Conservation (phyloP, 2,329 filamentous ascomycete species). For the Magnaporthales sp. region DNA sequence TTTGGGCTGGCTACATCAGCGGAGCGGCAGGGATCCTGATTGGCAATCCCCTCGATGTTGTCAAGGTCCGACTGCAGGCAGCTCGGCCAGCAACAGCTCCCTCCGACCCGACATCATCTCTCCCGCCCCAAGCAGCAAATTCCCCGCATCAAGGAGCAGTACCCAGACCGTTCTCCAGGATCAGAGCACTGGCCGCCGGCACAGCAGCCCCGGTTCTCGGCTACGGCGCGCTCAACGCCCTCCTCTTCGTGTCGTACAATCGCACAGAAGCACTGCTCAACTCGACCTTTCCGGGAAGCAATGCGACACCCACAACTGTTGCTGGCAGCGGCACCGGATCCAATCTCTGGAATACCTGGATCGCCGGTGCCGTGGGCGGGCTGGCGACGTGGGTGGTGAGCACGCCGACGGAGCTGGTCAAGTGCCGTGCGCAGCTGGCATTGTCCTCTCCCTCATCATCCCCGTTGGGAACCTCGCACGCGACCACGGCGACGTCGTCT, state of each 20-base stretch:
- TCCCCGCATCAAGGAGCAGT: slow-evolving; percentile 9
- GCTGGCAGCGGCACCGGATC: slow-evolving; percentile 20
- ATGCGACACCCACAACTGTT: not conserved
- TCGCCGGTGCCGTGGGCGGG: slow-evolving; percentile 73
- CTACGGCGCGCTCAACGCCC: slow-evolving; percentile 83
- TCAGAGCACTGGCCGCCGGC: slow-evolving; percentile 43
- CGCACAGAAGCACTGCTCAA: slow-evolving; percentile 61
- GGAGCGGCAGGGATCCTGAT: slow-evolving; percentile 81
- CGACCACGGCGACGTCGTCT: slow-evolving; percentile 33
- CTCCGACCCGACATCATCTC: slow-evolving; percentile 11
- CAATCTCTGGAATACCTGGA: slow-evolving; percentile 60
- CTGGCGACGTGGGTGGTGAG: slow-evolving; percentile 80
- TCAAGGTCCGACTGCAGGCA: slow-evolving; percentile 78
- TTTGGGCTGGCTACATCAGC: slow-evolving; percentile 87
- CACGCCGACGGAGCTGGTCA: slow-evolving; percentile 83
- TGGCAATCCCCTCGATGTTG: slow-evolving; percentile 64
- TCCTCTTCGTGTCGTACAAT: slow-evolving; percentile 88
- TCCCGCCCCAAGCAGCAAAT: slow-evolving; percentile 14
- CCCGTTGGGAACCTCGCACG: slow-evolving; percentile 6
- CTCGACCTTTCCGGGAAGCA: slow-evolving; percentile 10
- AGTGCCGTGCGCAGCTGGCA: slow-evolving; percentile 72
- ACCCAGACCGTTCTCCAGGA: not conserved
- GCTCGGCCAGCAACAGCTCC: slow-evolving; percentile 22
- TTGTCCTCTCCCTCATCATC: slow-evolving; percentile 5
- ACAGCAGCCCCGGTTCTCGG: slow-evolving; percentile 78